phyloP scores from a whole-genome alignment of 225 moss, liverwort and hornwort genomes.

The Rhytidiadelphus loreus region DNA sequence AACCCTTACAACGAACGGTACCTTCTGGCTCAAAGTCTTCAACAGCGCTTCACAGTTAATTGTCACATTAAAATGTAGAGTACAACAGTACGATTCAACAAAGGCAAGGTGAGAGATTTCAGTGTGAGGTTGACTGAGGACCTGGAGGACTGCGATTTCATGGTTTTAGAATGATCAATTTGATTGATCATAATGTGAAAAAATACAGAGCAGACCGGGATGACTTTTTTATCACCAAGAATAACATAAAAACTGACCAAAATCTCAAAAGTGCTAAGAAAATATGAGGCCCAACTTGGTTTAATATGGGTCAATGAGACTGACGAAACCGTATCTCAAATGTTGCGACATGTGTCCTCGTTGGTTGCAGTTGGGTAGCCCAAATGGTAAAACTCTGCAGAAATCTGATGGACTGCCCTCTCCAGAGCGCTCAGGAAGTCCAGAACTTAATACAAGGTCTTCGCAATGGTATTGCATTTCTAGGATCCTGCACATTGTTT shows the following conservation, averaged over 20 bases:
- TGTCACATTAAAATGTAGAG: not conserved
- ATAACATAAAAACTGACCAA: not conserved
- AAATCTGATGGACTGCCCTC: conserved; percentile 26
- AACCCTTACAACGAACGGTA: not conserved
- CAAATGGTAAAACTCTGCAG: not conserved
- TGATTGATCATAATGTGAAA: not conserved
- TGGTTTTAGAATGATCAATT: not conserved
- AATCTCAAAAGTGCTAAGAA: not conserved
- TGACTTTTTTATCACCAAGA: not conserved
- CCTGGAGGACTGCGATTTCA: not conserved
- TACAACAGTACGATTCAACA: not conserved
- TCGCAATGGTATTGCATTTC: conserved; percentile 29
- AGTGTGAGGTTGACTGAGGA: not conserved
- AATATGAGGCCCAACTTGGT: not conserved
- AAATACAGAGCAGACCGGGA: not conserved
- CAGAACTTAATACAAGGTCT: conserved; percentile 32
- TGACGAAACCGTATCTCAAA: not conserved
- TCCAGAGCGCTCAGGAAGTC: conserved; percentile 56
- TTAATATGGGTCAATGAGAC: not conserved
- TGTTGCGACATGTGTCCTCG: conserved; percentile 1
- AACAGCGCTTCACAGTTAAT: not conserved
- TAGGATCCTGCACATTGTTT: not conserved
- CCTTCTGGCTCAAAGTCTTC: not conserved
- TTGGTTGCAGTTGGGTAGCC: conserved; percentile 33
- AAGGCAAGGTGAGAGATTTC: not conserved